These are phyloP conservation scores for Microsporum ferrugineum DNA, from an alignment of 2,329 filamentous ascomycete genomes.

Conservation along the genomic window DNA sequence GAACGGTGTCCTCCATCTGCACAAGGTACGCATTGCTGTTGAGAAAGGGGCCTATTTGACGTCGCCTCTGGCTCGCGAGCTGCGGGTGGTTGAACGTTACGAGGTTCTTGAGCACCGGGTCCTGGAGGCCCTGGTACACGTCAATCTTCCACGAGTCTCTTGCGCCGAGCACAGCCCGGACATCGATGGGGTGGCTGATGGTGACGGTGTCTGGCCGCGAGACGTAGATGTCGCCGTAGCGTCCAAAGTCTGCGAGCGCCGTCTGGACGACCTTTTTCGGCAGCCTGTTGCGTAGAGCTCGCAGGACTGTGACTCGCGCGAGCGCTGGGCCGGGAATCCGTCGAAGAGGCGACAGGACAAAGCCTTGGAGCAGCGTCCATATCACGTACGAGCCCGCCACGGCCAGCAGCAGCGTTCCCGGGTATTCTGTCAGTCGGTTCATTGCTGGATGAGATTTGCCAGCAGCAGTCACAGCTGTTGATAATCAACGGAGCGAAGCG, in stretches of 20 bases:
- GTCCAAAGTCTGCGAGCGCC: background rate
- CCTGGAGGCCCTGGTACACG: constrained; percentile 2
- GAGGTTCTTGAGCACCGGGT: constrained; percentile 1
- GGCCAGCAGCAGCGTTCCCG: background rate
- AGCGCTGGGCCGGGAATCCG: background rate
- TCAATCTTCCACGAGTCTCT: background rate
- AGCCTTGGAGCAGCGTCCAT: background rate
- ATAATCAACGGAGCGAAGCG: too few species aligned
- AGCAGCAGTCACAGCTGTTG: background rate
- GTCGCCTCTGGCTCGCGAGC: constrained; percentile 1
- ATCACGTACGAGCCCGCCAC: background rate
- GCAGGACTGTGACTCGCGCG: background rate
- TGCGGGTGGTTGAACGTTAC: constrained; percentile 2
- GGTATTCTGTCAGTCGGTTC: background rate
- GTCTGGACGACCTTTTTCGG: background rate
- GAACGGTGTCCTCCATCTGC: background rate
- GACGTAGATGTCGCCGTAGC: constrained; percentile 4
- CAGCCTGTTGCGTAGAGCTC: background rate
- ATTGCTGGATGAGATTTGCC: background rate
- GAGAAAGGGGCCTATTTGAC: constrained; percentile 2
- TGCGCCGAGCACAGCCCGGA: background rate
- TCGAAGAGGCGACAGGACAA: constrained; percentile 1
- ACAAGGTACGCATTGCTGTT: constrained; percentile 2
- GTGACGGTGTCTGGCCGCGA: constrained; percentile 1
- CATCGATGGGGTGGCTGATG: background rate